These are phyloP conservation scores for Paraleonurus japonicus DNA, from an alignment of 257 asterid genomes.

Conservation along the genomic window DNA sequence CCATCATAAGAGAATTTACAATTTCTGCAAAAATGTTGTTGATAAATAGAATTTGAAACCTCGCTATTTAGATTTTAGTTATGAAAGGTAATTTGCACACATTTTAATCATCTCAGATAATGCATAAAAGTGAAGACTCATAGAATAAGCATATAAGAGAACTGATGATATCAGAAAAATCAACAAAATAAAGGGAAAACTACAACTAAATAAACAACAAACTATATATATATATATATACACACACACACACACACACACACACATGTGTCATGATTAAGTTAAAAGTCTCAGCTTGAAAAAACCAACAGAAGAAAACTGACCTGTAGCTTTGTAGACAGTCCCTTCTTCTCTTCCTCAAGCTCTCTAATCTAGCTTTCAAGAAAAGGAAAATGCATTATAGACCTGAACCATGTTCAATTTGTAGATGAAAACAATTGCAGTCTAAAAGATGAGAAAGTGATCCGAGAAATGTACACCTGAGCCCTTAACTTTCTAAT, in stretches of 20 bases:
- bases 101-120: background rate
- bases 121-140: background rate
- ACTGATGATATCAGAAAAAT: background rate
- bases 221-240: background rate
- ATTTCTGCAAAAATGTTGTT: background rate
- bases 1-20: background rate
- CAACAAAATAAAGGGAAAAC: background rate
- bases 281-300: conserved; percentile 2
- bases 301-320: conserved; percentile 16
- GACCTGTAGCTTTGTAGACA: conserved; percentile 83
- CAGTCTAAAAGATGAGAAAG: conserved; percentile 19
- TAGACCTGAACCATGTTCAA: conserved; percentile 18
- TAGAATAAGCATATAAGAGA: conserved; percentile 9
- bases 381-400: conserved; percentile 36
- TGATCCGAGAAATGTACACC: conserved; percentile 48
- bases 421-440: conserved; percentile 18
- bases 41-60: background rate
- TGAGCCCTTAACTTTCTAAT: conserved; percentile 97
- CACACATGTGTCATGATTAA: background rate
- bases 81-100: background rate
- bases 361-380: conserved; percentile 95
- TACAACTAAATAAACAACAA: background rate
- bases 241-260: too few relatives aligned
- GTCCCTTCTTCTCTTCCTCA: conserved; percentile 97
- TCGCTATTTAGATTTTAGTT: background rate